These are phyloP conservation scores for Solanum gandarillasii DNA, from an alignment of 257 asterid genomes.

Conservation along the genomic window DNA sequence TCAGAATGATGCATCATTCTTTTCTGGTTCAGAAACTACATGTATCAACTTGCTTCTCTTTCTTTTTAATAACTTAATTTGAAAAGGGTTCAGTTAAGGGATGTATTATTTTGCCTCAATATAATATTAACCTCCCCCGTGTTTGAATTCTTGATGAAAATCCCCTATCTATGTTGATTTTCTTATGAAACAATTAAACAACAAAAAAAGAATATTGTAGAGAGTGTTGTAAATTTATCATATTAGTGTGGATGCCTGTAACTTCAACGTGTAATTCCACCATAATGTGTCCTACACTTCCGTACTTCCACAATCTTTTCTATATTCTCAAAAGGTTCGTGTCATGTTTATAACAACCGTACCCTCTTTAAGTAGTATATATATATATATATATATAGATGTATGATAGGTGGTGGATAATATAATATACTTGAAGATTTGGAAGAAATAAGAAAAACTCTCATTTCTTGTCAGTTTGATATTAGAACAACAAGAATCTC, in stretches of 20 bases:
- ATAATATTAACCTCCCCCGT: background rate
- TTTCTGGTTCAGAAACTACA: background rate
- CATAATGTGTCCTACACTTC: background rate
- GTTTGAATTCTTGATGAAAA: background rate
- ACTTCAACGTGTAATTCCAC: background rate
- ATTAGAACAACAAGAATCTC: background rate
- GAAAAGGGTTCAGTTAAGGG: background rate
- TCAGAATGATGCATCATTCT: slow-evolving; percentile 22
- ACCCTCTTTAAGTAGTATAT: background rate
- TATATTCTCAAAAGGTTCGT: background rate
- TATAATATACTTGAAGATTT: background rate
- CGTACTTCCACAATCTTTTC: background rate
- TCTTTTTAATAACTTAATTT: background rate
- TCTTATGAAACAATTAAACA: background rate
- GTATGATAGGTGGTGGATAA: background rate
- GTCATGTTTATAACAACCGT: background rate
- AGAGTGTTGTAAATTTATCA: background rate
- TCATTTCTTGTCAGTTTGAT: background rate
- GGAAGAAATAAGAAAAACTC: background rate
- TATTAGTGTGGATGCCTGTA: background rate
- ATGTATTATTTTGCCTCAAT: background rate
- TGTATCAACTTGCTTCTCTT: background rate
- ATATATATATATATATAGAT: no score
- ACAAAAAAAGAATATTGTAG: background rate
- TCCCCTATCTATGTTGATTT: background rate